phyloP scores from a whole-genome alignment of 306 rosid species.

The Begonia masoniana region DNA sequence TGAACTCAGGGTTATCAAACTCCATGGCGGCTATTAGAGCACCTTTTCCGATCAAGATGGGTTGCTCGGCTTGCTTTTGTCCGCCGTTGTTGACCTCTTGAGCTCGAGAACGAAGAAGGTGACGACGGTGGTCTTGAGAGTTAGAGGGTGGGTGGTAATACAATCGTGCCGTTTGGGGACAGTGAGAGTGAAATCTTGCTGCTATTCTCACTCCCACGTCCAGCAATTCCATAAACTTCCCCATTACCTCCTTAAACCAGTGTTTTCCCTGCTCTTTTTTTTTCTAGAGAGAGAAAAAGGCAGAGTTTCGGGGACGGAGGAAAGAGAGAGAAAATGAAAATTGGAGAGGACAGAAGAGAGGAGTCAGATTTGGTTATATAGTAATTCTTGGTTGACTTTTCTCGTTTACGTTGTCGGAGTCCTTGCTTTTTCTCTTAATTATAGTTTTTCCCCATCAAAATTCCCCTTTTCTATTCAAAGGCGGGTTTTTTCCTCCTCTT shows the following conservation, averaged over 20 bases:
- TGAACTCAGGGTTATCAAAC: slow-evolving; percentile 10
- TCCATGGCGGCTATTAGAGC: slow-evolving; percentile 10
- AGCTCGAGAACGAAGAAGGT: background rate
- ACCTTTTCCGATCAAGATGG: background rate
- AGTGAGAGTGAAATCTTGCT: slow-evolving; percentile 41
- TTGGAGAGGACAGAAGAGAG: too few species aligned
- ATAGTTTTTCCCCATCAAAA: too few species aligned
- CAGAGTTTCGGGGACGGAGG: background rate
- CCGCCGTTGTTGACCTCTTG: background rate
- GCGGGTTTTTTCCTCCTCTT: too few species aligned
- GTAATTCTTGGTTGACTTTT: too few species aligned
- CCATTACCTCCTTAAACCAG: slow-evolving; percentile 6
- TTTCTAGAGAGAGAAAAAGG: background rate
- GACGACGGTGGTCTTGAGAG: slow-evolving; percentile 8
- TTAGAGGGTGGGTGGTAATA: slow-evolving; percentile 42
- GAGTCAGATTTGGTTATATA: too few species aligned
- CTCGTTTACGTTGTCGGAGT: too few species aligned
- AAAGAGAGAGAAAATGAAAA: too few species aligned
- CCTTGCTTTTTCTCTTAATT: too few species aligned
- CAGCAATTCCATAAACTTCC: slow-evolving; percentile 31
- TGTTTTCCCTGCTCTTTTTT: background rate
- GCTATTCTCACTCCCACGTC: slow-evolving; percentile 46
- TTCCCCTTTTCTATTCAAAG: too few species aligned
- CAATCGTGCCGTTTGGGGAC: slow-evolving; percentile 40
- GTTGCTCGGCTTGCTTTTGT: background rate